Percentiles rank a stretch among this genome's conserved stretches.
Conservation (phyloP, 2,329 filamentous ascomycete genomes). For the Pseudopyrenochaeta lycopersici region DNA sequence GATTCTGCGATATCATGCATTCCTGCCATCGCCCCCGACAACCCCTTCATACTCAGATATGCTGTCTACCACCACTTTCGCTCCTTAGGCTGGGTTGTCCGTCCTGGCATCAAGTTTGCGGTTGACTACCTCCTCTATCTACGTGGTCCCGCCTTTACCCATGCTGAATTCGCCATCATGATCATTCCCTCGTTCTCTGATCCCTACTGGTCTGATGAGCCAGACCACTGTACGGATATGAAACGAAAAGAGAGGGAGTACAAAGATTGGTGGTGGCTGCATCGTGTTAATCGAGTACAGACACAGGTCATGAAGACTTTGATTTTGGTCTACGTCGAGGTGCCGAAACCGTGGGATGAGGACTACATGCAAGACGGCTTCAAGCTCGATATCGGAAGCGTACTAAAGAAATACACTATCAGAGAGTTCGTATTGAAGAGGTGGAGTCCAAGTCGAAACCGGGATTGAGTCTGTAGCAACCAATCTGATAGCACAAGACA, state of each 20-base stretch:
- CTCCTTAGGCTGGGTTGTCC: conserved; percentile 92
- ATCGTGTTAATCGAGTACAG: conserved; percentile 88
- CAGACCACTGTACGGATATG: conserved; percentile 58
- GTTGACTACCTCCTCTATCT: conserved; percentile 96
- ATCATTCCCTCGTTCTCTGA: conserved; percentile 84
- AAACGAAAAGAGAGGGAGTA: conserved; percentile 59
- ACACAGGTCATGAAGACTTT: conserved; percentile 90
- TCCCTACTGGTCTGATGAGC: conserved; percentile 70
- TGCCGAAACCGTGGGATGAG: conserved; percentile 72
- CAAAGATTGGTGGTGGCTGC: conserved; percentile 81
- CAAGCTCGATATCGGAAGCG: conserved; percentile 65
- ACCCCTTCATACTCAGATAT: conserved; percentile 86
- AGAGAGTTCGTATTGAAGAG: conserved; percentile 82
- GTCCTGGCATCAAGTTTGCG: conserved; percentile 92
- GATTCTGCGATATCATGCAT: conserved; percentile 12
- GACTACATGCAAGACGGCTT: conserved; percentile 50
- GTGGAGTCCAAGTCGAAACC: conserved; percentile 84
- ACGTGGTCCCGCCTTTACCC: conserved; percentile 90
- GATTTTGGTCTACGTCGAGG: conserved; percentile 88
- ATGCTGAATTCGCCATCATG: conserved; percentile 90
- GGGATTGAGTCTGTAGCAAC: conserved; percentile 59
- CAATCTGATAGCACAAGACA: too few relatives aligned
- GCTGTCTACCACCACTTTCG: conserved; percentile 95
- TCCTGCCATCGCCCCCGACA: conserved; percentile 70
- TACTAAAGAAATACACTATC: conserved; percentile 76